Conservation (phyloP, 345 rosid species). For the Punica granatum region DNA sequence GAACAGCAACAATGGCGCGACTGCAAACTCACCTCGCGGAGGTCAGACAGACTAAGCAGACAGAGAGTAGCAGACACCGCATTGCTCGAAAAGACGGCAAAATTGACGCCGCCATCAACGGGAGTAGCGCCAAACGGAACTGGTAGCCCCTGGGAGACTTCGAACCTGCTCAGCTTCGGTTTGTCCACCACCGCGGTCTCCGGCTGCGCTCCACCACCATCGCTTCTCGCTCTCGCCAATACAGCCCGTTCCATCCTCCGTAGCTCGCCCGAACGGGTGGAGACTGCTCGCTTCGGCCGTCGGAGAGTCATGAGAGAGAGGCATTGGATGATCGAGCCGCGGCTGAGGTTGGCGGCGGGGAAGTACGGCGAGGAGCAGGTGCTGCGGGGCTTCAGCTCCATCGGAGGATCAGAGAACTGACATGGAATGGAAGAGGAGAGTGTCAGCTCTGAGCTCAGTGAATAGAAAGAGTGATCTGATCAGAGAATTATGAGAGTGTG, state of each 20-base stretch:
- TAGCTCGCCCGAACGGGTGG: neutral
- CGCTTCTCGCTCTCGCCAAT: constrained; percentile 18
- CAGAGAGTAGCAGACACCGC: constrained; percentile 74
- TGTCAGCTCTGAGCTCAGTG: neutral
- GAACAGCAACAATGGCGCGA: neutral
- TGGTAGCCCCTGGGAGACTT: constrained; percentile 50
- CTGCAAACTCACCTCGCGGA: constrained; percentile 38
- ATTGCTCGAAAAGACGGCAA: constrained; percentile 64
- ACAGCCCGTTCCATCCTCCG: constrained; percentile 3
- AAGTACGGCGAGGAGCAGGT: neutral
- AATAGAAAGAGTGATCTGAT: neutral
- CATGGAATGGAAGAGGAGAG: neutral
- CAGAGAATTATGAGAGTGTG: neutral
- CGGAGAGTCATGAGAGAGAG: neutral
- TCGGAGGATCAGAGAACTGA: neutral
- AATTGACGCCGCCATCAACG: constrained; percentile 73
- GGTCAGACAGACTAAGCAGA: constrained; percentile 52
- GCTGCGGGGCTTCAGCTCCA: neutral
- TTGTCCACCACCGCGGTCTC: constrained; percentile 48
- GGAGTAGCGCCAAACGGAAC: constrained; percentile 74
- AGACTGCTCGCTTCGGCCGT: neutral
- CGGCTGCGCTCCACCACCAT: constrained; percentile 17
- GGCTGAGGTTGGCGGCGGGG: neutral
- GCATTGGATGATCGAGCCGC: neutral
- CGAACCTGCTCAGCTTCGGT: constrained; percentile 24